Conservation (phyloP, 768 basidiomycete genomes). For the Suillus tomentosus region DNA sequence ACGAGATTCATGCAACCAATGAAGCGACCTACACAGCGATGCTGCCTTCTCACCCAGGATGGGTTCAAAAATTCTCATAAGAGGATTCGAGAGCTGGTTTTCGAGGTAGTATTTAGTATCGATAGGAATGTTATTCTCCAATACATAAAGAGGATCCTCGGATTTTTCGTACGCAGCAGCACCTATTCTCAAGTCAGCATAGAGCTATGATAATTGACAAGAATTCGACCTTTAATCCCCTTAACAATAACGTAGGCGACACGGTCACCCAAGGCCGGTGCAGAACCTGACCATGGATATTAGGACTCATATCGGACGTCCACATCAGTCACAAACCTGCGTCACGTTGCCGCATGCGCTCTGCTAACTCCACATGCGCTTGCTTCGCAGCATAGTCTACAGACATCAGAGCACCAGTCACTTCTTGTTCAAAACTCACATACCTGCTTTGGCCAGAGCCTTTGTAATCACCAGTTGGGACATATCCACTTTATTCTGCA, state of each 20-base stretch:
- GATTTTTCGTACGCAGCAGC: slow-evolving; percentile 99
- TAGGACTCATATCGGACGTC: background rate
- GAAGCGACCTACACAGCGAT: slow-evolving; percentile 63
- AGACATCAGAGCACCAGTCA: background rate
- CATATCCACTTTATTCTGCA: slow-evolving; percentile 98
- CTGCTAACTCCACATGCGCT: slow-evolving; percentile 94
- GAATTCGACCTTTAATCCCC: slow-evolving; percentile 78
- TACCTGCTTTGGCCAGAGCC: slow-evolving; percentile 86
- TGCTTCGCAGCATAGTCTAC: slow-evolving; percentile 93
- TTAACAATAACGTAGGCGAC: slow-evolving; percentile 99
- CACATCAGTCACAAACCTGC: slow-evolving; percentile 55
- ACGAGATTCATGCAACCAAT: slow-evolving; percentile 12
- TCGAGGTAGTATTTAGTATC: slow-evolving; percentile 98
- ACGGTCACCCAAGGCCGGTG: slow-evolving; percentile 96
- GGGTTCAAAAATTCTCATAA: slow-evolving; percentile 98
- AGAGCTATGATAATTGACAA: background rate
- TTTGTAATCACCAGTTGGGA: slow-evolving; percentile 99
- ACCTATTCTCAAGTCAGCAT: slow-evolving; percentile 45
- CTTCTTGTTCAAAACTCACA: slow-evolving; percentile 21
- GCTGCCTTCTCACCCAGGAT: slow-evolving; percentile 91
- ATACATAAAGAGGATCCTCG: slow-evolving; percentile 94
- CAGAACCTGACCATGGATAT: slow-evolving; percentile 63
- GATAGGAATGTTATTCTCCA: slow-evolving; percentile 97
- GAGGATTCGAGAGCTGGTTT: slow-evolving; percentile 95
- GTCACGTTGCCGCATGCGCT: slow-evolving; percentile 94